Percentiles rank a stretch among this genome's conserved stretches.
Evolutionary conservation across 352 stramenopile genomes (phyloP).

Genomic region (Globisporangium okanoganense): DNA sequence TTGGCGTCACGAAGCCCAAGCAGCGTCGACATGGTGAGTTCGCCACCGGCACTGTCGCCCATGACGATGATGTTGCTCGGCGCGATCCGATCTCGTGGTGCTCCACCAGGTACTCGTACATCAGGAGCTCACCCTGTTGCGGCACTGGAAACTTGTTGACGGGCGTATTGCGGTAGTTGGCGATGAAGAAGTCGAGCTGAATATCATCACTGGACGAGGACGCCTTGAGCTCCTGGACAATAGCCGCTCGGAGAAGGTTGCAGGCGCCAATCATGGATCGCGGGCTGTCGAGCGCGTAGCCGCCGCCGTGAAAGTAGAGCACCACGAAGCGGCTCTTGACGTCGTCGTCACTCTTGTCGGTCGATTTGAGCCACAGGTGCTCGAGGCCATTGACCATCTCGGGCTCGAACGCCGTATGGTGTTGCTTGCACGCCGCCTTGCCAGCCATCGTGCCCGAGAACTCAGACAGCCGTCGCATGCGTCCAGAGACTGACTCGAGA

Average conservation of each 20-base stretch:
- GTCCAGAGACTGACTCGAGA: neutral
- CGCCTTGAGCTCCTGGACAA: neutral
- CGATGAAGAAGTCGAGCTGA: conserved; percentile 34
- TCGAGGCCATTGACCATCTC: conserved; percentile 32
- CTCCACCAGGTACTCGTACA: conserved; percentile 44
- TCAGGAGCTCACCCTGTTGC: conserved; percentile 26
- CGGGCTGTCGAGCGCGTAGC: conserved; percentile 39
- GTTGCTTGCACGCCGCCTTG: neutral
- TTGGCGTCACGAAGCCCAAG: conserved; percentile 25
- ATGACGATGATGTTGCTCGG: conserved; percentile 32
- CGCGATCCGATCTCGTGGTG: too few species aligned
- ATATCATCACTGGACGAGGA: conserved; percentile 13
- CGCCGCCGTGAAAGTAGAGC: conserved; percentile 53
- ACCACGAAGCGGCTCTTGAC: conserved; percentile 26
- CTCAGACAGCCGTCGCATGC: conserved; percentile 2
- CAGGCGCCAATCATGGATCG: conserved; percentile 24
- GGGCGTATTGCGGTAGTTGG: conserved; percentile 41
- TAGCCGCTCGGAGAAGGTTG: neutral
- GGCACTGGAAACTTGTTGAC: conserved; percentile 28
- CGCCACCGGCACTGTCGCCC: conserved; percentile 35
- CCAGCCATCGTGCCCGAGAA: neutral
- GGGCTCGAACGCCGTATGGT: conserved; percentile 1
- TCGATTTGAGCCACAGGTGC: conserved; percentile 39
- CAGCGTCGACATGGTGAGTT: conserved; percentile 34
- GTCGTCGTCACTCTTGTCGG: neutral